Base-by-base conservation (phyloP, 179 eudicot species). In the Pouteria campechiana region DNA sequence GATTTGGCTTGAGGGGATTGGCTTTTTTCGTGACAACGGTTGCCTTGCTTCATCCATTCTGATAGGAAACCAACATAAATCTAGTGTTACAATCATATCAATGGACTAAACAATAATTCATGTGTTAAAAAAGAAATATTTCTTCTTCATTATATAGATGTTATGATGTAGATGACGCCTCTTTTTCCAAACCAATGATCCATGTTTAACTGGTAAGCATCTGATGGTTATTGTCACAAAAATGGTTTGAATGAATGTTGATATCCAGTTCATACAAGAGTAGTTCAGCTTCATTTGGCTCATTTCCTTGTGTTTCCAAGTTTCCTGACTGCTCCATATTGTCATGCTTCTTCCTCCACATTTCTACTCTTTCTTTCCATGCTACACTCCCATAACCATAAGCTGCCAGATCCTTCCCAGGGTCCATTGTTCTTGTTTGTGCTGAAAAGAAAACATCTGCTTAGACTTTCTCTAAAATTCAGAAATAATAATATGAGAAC, bases 291-390 rank as follows among this genome's bases (percentile, higher is more conserved):
- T 82, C 87, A 52, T 82, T 78, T 18, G 70, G 71, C 17, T 67
- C 82, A 17, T 65, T 76, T 34, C 68, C 78, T 31, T 69, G 60
- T 57, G n/a, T 55, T 72, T 15, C 79, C 83, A 35, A 69, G 71
- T 31, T 82, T 86, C 68, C 78, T 82, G 17, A 82, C 73, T 63
- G 78, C 56, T 65, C 69, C 78, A 48, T 79, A 46, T 85, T 86
- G 27, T 76, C 81, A 57, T 89, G 97, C 61, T 90, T 72, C 68
- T 65, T 89, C 46, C 75, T 89, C 97, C 97, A 89, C 11, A 88
- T 94, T 52, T 82, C 98, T 77, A 90, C 83, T 61, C 98, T 76
- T 51, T 90, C 92, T 73, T 90, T 90, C 96, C 96, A 90, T 32
- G 98, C 96, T 63, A 90, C 96, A 60, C 87, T 90, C 11, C 98